Evolutionary conservation across 2,329 filamentous ascomycete species (phyloP).

Genomic region (Capronia americana): DNA sequence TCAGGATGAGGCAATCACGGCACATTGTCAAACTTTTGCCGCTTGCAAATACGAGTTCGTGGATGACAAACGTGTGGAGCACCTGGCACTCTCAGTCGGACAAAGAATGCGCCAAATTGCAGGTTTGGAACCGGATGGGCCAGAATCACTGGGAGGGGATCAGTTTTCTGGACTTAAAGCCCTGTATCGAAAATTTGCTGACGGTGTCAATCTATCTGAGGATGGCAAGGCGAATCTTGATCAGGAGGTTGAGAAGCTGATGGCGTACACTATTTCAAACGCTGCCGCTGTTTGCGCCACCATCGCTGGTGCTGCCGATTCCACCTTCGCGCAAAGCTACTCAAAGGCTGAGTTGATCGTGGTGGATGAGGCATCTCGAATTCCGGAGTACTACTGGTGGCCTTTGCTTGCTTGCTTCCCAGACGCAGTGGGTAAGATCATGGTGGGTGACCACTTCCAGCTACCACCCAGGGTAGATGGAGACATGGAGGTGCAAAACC

Average conservation of each 20-base stretch:
- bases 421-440: constrained; percentile 16
- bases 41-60: constrained; percentile 13
- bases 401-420: constrained; percentile 20
- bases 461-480: constrained; percentile 1
- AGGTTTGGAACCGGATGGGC: constrained; percentile 8
- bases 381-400: constrained; percentile 24
- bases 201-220: neutral
- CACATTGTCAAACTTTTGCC: neutral
- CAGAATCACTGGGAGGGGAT: neutral
- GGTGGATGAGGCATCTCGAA: constrained; percentile 24
- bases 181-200: neutral
- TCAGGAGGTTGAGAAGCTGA: neutral
- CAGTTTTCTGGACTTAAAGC: neutral
- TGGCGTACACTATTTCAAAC: constrained; percentile 13
- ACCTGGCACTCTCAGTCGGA: constrained; percentile 24
- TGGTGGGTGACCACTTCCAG: constrained; percentile 20
- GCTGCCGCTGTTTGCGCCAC: constrained; percentile 21
- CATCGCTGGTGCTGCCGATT: constrained; percentile 19
- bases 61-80: constrained; percentile 16
- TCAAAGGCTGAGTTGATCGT: constrained; percentile 20
- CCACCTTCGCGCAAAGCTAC: constrained; percentile 1
- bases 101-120: constrained; percentile 14
- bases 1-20: neutral
- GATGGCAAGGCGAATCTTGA: neutral
- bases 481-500: neutral